Base-by-base conservation (phyloP, 2,329 filamentous ascomycete species). In the Harringtonia aguacate region DNA sequence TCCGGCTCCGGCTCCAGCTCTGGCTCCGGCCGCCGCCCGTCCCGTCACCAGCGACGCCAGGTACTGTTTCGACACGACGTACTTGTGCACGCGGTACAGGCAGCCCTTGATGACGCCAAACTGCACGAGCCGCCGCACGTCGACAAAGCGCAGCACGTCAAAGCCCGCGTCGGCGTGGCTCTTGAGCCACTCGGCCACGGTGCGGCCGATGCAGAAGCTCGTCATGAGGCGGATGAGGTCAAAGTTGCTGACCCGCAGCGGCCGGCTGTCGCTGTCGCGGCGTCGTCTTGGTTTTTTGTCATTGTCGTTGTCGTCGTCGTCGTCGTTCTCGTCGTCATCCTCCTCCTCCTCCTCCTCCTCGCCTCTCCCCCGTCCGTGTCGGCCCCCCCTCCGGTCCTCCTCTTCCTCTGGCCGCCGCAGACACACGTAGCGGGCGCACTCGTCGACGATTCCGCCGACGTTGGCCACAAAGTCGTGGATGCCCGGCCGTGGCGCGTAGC, bases 21-120 rank as follows among this genome's bases (percentile, higher is more conserved):
- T n/a, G n/a, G n/a, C n/a, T n/a, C n/a, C n/a, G 1, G 67, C 62
- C 21, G 61, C 57, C 33, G 68, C 68, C 55, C 73, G 66, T 2
- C 75, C 75, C 33, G 72, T 72, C 2, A 74, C 77, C 44, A 79
- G 57, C 3, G 66, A 65, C 8, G 72, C 67, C 20, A 82, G 62
- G 53, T 79, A 77, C 58, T 77, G 73, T 55, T 77, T 78, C 4
- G 74, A 79, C 1, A 94, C 77, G 24, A 87, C 84, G 58, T 94
- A 94, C 60, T 92, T 94, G 65, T 97, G 87, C 34, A 95, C 82
- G 29, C 92, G 79, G 62, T 95, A 95, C 21, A 98, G 66, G 53
- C 94, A 85, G 15, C 90, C 89, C 64, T 97, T 97, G 61, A 97
- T 94, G 47, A 95, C 76, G 46, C 90, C 92, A 56, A 97, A 98